These are phyloP conservation scores for Linum lewisii DNA, from an alignment of 345 rosid genomes.

Conservation along the genomic window DNA sequence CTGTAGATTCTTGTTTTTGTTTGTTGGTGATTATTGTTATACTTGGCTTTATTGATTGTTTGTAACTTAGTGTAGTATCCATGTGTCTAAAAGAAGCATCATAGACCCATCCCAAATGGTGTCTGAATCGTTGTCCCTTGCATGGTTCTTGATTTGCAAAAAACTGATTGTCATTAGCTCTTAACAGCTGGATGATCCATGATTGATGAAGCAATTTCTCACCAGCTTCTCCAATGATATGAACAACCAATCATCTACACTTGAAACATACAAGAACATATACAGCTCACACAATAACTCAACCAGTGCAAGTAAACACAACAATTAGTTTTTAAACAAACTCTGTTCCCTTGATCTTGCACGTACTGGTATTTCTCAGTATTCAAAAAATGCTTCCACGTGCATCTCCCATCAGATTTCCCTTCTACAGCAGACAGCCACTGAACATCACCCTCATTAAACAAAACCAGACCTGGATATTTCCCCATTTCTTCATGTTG, in stretches of 20 bases:
- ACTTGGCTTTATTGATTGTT: no score
- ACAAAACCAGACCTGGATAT: not conserved
- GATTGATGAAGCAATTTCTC: slow-evolving; percentile 3
- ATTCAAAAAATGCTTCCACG: slow-evolving; percentile 24
- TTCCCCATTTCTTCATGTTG: not conserved
- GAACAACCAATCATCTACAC: not conserved
- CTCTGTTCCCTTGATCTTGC: slow-evolving; percentile 27
- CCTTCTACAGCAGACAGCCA: slow-evolving; percentile 30
- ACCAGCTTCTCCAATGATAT: slow-evolving; percentile 2
- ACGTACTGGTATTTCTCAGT: slow-evolving; percentile 33
- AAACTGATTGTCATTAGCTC: no score
- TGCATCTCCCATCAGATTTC: slow-evolving; percentile 20
- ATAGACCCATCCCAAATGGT: not conserved
- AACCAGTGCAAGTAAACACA: slow-evolving; percentile 23
- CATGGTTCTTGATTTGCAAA: no score
- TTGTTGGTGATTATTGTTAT: no score
- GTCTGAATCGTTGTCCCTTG: no score
- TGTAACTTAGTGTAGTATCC: not conserved
- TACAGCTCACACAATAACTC: slow-evolving; percentile 3
- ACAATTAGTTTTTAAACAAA: slow-evolving; percentile 12
- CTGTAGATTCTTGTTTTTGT: no score
- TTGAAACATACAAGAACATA: not conserved
- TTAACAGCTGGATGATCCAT: no score
- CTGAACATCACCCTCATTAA: slow-evolving; percentile 3
- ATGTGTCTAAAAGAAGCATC: slow-evolving; percentile 1